Percentiles rank a stretch among this genome's conserved stretches.
phyloP scores from a whole-genome alignment of 768 basidiomycete genomes.

The Chalciporus piperatus region DNA sequence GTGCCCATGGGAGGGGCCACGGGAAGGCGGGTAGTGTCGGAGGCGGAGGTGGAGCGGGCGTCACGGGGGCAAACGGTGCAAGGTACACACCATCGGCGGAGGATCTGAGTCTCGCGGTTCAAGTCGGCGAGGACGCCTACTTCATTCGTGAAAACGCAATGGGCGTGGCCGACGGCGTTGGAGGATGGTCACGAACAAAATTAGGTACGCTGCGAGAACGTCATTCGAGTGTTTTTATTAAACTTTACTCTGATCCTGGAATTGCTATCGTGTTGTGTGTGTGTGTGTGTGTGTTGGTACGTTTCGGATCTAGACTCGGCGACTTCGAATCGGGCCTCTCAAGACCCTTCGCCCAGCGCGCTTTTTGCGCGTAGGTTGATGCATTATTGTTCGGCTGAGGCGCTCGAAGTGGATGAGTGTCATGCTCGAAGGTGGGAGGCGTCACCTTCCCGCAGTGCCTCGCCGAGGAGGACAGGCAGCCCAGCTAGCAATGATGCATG shows the following conservation, averaged over 20 bases:
- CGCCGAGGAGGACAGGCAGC: conserved; percentile 39
- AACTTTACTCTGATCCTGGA: conserved; percentile 9
- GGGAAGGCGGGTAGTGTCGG: conserved; percentile 28
- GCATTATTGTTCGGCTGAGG: conserved; percentile 76
- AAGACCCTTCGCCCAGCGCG: conserved; percentile 44
- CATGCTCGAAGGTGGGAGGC: conserved; percentile 16
- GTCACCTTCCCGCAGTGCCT: conserved; percentile 42
- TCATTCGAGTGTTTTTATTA: neutral
- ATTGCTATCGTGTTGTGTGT: neutral
- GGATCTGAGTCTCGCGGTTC: conserved; percentile 53
- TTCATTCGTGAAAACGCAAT: conserved; percentile 80
- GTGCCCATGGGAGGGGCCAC: conserved; percentile 16
- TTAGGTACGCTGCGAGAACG: conserved; percentile 26
- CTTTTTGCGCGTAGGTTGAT: conserved; percentile 78
- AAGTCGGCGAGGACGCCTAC: conserved; percentile 93
- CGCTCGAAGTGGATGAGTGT: conserved; percentile 14
- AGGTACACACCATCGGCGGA: conserved; percentile 30
- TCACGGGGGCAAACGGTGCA: conserved; percentile 13
- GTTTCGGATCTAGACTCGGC: conserved; percentile 13
- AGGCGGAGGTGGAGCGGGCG: neutral
- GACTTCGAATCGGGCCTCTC: conserved; percentile 32
- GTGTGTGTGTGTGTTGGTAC: no score
- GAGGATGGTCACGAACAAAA: conserved; percentile 71
- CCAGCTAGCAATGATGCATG: conserved; percentile 27
- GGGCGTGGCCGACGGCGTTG: conserved; percentile 95